Conservation (phyloP, 257 asterid genomes). For the Solanum stenotomum region DNA sequence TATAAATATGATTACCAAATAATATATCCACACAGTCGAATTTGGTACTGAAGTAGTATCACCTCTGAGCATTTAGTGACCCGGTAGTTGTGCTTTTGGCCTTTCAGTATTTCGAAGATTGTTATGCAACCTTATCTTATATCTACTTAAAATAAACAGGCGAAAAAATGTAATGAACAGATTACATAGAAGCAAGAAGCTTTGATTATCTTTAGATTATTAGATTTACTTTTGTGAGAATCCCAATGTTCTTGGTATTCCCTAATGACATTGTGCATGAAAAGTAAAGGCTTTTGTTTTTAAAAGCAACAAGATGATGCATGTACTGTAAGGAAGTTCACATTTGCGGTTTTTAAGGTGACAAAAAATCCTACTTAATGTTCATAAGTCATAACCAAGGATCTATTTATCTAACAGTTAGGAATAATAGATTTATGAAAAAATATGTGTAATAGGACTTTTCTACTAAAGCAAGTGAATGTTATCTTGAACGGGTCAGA, state of each 20-base stretch:
- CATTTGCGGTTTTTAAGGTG: neutral
- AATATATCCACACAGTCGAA: neutral
- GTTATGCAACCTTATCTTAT: neutral
- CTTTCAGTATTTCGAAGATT: neutral
- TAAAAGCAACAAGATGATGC: neutral
- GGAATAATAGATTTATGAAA: neutral
- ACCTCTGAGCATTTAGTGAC: neutral
- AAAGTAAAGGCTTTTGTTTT: neutral
- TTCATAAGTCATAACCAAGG: neutral
- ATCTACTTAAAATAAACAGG: neutral
- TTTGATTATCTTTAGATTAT: neutral
- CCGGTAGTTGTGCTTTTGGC: neutral
- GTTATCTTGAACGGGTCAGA: neutral
- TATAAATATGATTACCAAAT: neutral
- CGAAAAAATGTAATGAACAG: neutral
- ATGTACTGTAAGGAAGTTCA: neutral
- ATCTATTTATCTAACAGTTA: neutral
- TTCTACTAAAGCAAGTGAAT: neutral
- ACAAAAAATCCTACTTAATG: neutral
- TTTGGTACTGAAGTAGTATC: neutral
- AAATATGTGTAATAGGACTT: neutral
- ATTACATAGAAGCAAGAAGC: neutral
- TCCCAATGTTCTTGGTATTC: neutral
- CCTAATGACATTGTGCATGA: neutral
- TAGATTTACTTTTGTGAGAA: neutral